A percentile compares a stretch with the other conserved stretches of the same genome.
Evolutionary conservation across 2,329 filamentous ascomycete species (phyloP).

Genomic region (Colletotrichum costaricense): DNA sequence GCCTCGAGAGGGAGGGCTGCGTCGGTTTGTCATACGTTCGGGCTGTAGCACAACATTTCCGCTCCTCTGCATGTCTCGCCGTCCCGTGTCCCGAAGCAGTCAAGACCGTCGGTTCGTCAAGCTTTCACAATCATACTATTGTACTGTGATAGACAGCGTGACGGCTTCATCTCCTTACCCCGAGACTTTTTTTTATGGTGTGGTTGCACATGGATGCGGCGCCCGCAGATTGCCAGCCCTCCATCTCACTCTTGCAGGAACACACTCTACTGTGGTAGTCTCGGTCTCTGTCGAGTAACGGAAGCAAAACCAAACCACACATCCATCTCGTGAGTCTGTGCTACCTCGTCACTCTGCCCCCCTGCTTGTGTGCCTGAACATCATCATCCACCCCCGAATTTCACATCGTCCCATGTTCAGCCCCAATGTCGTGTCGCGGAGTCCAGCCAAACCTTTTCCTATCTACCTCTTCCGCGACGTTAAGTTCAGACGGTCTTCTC

Average conservation of each 20-base stretch:
- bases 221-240: not conserved
- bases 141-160: not conserved
- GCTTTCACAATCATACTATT: not conserved
- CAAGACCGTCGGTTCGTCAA: not conserved
- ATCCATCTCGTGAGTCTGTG: constrained; percentile 14
- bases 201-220: constrained; percentile 15
- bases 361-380: constrained; percentile 7
- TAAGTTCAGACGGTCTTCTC: not conserved
- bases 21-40: not conserved
- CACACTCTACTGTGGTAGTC: not conserved
- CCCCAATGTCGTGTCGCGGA: not conserved
- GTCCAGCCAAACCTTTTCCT: not conserved
- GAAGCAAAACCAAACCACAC: not conserved
- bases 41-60: constrained; percentile 7
- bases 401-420: not conserved
- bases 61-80: not conserved
- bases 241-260: not conserved
- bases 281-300: not conserved
- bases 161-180: not conserved
- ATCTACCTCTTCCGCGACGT: not conserved
- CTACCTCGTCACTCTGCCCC: not conserved
- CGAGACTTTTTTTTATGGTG: not conserved
- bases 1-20: not conserved
- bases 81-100: constrained; percentile 3
- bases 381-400: not conserved